Percentiles rank a stretch among this genome's conserved stretches.
phyloP scores from a whole-genome alignment of 2,329 filamentous ascomycete species.

The Botrytis deweyae region DNA sequence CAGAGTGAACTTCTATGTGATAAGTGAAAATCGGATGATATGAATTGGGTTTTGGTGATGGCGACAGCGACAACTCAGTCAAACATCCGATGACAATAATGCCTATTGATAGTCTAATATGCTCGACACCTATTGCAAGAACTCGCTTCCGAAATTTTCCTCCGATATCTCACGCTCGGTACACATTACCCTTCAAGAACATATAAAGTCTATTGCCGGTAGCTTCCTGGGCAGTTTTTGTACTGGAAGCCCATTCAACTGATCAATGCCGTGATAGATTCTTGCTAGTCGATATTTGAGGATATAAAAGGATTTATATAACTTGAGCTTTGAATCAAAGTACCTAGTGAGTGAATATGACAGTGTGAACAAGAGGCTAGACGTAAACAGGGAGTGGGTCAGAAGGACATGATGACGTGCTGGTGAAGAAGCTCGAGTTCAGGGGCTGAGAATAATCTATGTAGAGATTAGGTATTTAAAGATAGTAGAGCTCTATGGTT shows the following conservation, averaged over 20 bases:
- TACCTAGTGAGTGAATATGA: neutral
- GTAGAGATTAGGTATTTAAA: too few species aligned
- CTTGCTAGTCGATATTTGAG: neutral
- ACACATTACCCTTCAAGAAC: neutral
- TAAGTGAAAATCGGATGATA: neutral
- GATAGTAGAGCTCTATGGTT: fast-evolving
- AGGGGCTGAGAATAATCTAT: neutral
- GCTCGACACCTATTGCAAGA: neutral
- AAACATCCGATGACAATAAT: neutral
- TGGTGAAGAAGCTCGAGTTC: neutral
- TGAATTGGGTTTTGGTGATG: neutral
- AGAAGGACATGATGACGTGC: too few species aligned
- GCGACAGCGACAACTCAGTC: neutral
- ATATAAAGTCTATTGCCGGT: fast-evolving
- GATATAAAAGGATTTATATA: neutral
- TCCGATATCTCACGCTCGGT: neutral
- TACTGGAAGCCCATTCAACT: fast-evolving
- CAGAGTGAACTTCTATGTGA: neutral
- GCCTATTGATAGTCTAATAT: too few species aligned
- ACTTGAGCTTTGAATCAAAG: too few species aligned
- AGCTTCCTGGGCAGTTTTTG: neutral
- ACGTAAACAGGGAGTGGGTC: fast-evolving
- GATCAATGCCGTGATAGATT: neutral
- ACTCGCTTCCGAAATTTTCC: neutral
- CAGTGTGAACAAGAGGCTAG: neutral